These are phyloP conservation scores for Cavenderia fasciculata DNA, from an alignment of 78 protist species.

Conservation along the genomic window DNA sequence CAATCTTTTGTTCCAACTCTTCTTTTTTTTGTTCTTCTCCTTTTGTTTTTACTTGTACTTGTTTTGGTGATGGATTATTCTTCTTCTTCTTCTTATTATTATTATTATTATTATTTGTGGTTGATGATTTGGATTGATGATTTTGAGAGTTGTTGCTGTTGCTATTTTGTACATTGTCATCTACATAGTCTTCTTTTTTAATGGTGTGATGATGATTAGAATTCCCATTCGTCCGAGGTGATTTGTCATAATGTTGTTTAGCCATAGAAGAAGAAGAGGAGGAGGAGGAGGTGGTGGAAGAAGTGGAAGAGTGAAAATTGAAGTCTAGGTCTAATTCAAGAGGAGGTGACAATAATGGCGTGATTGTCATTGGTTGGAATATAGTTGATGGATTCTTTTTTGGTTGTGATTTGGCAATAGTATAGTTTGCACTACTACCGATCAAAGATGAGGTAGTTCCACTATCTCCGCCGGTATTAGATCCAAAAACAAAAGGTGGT, in stretches of 20 bases:
- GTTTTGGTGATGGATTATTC: not conserved
- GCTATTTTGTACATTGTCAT: not conserved
- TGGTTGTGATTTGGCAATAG: not conserved
- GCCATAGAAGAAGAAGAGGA: no score
- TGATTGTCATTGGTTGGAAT: not conserved
- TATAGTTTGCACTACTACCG: no score
- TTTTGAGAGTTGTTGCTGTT: not conserved
- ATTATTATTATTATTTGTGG: no score
- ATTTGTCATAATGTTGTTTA: no score
- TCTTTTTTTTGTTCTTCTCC: not conserved
- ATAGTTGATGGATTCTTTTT: not conserved
- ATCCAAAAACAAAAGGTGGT: no score
- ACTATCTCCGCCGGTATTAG: no score
- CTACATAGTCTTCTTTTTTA: not conserved
- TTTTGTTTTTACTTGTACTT: not conserved
- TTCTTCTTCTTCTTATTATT: not conserved
- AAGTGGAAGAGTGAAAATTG: no score
- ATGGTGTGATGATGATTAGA: not conserved
- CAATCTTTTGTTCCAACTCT: no score
- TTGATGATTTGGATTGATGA: not conserved
- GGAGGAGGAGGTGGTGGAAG: no score
- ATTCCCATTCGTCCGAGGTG: not conserved
- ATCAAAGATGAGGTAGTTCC: no score
- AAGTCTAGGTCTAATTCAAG: not conserved
- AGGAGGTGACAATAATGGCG: conserved; percentile 6